These are phyloP conservation scores for Prunus mume DNA, from an alignment of 306 rosid genomes.

Conservation along the genomic window DNA sequence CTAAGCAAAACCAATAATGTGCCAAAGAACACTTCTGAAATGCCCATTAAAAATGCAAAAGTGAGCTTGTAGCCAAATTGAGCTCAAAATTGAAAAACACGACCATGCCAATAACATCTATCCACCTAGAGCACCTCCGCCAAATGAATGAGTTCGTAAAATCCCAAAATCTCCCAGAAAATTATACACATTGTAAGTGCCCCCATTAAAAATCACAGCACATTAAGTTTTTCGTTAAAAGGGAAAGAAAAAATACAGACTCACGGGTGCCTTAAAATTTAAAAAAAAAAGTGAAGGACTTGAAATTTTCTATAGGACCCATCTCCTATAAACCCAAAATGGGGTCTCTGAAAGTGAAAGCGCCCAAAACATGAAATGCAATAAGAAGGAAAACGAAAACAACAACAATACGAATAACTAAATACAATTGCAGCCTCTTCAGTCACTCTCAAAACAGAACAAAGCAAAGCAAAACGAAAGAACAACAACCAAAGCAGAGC, in stretches of 20 bases:
- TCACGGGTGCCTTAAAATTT: not conserved
- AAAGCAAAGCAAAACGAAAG: conserved; percentile 7
- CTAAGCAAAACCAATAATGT: not conserved
- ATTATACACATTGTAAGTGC: not conserved
- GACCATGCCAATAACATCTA: not conserved
- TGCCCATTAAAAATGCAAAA: not conserved
- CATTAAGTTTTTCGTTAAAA: not conserved
- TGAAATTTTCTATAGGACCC: conserved; percentile 18
- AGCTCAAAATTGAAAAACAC: not conserved
- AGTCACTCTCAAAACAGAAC: conserved; percentile 1
- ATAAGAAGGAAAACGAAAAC: not conserved
- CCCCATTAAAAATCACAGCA: not conserved
- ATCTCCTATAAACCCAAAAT: conserved; percentile 23
- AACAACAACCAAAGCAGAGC: conserved; percentile 7
- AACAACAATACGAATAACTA: not conserved
- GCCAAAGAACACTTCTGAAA: not conserved
- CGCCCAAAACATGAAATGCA: not conserved
- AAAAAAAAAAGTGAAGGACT: not conserved
- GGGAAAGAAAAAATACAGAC: not conserved
- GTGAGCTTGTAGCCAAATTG: not conserved
- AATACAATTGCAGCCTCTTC: conserved; percentile 17
- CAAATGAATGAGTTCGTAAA: not conserved
- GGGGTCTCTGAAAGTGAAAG: conserved; percentile 21
- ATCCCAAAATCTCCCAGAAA: conserved; percentile 6
- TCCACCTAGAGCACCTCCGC: not conserved